phyloP scores from a whole-genome alignment of 78 protist species.

The Bodo saltans region DNA sequence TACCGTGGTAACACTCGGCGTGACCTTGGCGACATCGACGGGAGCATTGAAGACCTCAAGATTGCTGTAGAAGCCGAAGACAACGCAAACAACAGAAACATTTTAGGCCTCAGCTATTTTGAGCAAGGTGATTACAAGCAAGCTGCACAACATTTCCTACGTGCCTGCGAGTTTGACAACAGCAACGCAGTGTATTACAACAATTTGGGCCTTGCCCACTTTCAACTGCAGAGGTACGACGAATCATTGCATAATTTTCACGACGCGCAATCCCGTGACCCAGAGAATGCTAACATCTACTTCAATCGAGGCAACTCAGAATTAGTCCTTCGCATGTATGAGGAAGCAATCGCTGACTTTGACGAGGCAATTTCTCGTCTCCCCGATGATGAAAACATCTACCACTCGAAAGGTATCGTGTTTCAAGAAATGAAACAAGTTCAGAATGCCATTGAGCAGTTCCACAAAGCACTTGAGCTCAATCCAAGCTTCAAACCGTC shows the following conservation, averaged over 20 bases:
- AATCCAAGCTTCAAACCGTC: slow-evolving; percentile 25
- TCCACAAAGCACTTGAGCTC: slow-evolving; percentile 8
- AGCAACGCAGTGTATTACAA: slow-evolving; percentile 14
- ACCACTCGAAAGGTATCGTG: slow-evolving; percentile 32
- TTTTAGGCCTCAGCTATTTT: slow-evolving; percentile 22
- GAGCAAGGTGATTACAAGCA: not conserved
- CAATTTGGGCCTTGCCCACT: slow-evolving; percentile 40
- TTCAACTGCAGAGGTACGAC: not conserved
- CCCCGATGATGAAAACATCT: slow-evolving; percentile 6
- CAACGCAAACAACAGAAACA: slow-evolving; percentile 16
- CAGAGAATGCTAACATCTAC: slow-evolving; percentile 14
- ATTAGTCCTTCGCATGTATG: not conserved
- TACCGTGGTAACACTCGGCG: slow-evolving; percentile 30
- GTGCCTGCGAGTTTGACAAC: not conserved
- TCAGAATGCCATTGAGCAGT: slow-evolving; percentile 15
- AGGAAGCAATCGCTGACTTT: slow-evolving; percentile 12
- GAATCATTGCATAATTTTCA: slow-evolving; percentile 14
- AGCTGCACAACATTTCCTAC: slow-evolving; percentile 2
- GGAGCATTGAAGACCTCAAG: slow-evolving; percentile 8
- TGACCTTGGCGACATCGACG: slow-evolving; percentile 2
- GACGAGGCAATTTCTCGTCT: slow-evolving; percentile 11
- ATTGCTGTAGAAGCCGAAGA: slow-evolving; percentile 26
- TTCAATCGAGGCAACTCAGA: slow-evolving; percentile 35
- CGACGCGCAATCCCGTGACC: slow-evolving; percentile 9
- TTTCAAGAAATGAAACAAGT: slow-evolving; percentile 13